These are phyloP conservation scores for Solanum paucissectum DNA, from an alignment of 257 asterid species.

Conservation along the genomic window DNA sequence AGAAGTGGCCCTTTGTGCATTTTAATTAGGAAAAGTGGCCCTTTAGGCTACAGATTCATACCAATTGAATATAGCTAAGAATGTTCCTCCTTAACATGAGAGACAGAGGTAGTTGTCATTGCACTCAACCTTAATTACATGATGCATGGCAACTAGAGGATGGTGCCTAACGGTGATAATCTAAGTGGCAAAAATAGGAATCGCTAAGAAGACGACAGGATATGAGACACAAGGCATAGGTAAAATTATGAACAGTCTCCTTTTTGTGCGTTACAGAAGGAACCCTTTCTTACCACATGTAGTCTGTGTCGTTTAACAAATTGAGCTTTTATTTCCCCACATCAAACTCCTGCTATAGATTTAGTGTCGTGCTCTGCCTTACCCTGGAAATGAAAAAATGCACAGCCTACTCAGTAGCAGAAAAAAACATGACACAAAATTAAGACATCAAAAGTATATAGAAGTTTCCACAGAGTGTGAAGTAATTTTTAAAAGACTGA, in stretches of 20 bases:
- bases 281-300: slow-evolving; percentile 9
- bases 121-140: neutral
- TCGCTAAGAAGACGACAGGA: neutral
- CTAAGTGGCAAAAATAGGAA: neutral
- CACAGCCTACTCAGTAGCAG: neutral
- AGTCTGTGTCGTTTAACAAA: neutral
- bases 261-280: neutral
- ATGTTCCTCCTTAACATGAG: neutral
- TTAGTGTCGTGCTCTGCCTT: slow-evolving; percentile 40
- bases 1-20: neutral
- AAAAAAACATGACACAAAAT: neutral
- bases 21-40: neutral
- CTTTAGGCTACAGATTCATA: neutral
- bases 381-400: slow-evolving; percentile 20
- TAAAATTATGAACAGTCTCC: neutral
- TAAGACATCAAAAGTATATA: neutral
- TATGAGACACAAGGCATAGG: neutral
- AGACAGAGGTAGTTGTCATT: neutral
- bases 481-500: neutral
- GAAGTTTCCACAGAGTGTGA: neutral
- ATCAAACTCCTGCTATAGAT: slow-evolving; percentile 56
- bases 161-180: neutral
- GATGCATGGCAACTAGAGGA: neutral
- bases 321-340: neutral
- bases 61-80: no score